Evolutionary conservation across 1,284 basidiomycete genomes (phyloP).

Genomic region (Irpex lacteus): DNA sequence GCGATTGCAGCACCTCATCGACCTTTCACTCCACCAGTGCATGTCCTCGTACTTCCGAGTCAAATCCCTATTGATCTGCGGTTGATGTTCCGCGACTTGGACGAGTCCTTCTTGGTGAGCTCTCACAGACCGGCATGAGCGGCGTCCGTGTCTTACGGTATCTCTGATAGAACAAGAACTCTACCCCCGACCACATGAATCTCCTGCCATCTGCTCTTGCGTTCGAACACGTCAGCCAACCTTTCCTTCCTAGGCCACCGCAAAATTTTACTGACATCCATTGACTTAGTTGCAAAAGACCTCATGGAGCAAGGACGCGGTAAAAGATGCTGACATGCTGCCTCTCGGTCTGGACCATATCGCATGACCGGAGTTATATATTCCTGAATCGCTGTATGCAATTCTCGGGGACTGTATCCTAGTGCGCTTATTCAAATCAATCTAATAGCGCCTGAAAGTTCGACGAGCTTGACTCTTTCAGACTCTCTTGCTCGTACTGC

Average conservation of each 20-base stretch:
- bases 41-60: constrained; percentile 69
- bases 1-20: constrained; percentile 42
- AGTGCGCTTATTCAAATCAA: not conserved
- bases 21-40: constrained; percentile 69
- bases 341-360: constrained; percentile 47
- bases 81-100: constrained; percentile 62
- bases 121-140: constrained; percentile 5
- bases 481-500: not conserved
- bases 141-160: not conserved
- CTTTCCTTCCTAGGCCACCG: constrained; percentile 12
- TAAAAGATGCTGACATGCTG: constrained; percentile 48
- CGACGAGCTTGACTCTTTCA: not conserved
- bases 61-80: constrained; percentile 68
- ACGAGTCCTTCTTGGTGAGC: constrained; percentile 56
- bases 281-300: constrained; percentile 35
- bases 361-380: constrained; percentile 10
- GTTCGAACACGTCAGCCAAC: constrained; percentile 49
- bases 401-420: too few relatives aligned
- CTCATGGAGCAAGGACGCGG: constrained; percentile 34
- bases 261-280: constrained; percentile 13
- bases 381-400: not conserved
- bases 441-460: not conserved
- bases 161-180: constrained; percentile 49
- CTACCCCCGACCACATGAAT: constrained; percentile 76
- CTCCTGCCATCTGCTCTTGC: constrained; percentile 59